Evolutionary conservation across 345 rosid species (phyloP).

Genomic region (Euclidium syriacum): DNA sequence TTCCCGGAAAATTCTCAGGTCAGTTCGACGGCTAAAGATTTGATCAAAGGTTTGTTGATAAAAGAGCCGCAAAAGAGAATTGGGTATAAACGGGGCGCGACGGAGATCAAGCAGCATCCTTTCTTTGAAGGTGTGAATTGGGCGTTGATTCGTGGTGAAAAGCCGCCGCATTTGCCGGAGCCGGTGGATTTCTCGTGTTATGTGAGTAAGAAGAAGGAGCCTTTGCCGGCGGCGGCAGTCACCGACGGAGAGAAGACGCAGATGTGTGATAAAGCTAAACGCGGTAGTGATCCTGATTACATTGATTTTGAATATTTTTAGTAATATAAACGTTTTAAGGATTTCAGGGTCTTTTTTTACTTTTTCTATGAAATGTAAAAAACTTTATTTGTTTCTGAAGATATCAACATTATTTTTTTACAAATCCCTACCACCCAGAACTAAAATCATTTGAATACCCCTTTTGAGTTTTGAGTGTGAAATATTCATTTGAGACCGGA

Average conservation of each 20-base stretch:
- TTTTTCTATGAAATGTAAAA: neutral
- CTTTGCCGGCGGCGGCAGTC: neutral
- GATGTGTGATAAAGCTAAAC: neutral
- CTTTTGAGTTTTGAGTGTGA: neutral
- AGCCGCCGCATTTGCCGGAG: constrained; percentile 28
- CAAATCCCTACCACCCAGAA: too few relatives aligned
- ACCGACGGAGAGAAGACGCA: neutral
- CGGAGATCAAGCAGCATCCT: constrained; percentile 65
- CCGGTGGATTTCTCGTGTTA: constrained; percentile 27
- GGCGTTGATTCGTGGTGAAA: constrained; percentile 39
- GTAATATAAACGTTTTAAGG: neutral
- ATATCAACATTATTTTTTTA: too few relatives aligned
- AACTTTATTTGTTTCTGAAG: neutral
- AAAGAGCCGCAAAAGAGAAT: constrained; percentile 58
- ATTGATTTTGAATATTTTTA: constrained; percentile 30
- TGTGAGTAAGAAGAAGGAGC: constrained; percentile 9
- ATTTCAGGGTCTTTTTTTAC: neutral
- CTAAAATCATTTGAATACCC: neutral
- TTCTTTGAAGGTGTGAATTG: constrained; percentile 63
- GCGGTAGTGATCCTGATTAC: constrained; percentile 26
- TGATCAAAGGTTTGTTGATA: constrained; percentile 46
- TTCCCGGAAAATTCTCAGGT: constrained; percentile 49
- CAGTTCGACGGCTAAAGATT: constrained; percentile 46
- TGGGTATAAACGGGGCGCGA: constrained; percentile 54
- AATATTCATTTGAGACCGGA: neutral